phyloP scores from a whole-genome alignment of 306 rosid species.

The Dalbergia oliveri region DNA sequence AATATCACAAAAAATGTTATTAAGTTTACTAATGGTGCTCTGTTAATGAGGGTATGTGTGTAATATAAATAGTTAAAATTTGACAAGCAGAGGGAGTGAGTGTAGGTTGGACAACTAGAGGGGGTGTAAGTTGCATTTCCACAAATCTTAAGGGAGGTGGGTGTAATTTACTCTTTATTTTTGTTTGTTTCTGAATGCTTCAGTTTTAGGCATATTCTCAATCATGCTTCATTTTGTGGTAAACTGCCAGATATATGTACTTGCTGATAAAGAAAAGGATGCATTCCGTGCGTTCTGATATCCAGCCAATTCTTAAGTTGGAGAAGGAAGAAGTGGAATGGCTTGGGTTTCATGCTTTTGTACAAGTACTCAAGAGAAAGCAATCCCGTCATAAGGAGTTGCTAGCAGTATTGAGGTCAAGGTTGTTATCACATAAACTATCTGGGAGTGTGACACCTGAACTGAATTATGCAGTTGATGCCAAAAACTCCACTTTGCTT shows the following conservation, averaged over 20 bases:
- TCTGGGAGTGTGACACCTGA: slow-evolving; percentile 55
- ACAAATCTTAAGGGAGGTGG: too few species aligned
- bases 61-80: too few species aligned
- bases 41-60: too few species aligned
- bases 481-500: slow-evolving; percentile 70
- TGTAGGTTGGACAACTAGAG: too few species aligned
- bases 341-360: slow-evolving; percentile 83
- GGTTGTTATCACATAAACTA: slow-evolving; percentile 53
- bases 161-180: too few species aligned
- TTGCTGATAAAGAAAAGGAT: slow-evolving; percentile 72
- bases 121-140: too few species aligned
- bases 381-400: slow-evolving; percentile 69
- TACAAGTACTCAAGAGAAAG: slow-evolving; percentile 75
- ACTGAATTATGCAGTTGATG: slow-evolving; percentile 66
- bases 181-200: slow-evolving; percentile 16
- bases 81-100: too few species aligned
- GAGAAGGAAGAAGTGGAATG: slow-evolving; percentile 77
- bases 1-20: too few species aligned
- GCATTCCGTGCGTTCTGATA: slow-evolving; percentile 51
- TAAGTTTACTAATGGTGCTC: too few species aligned
- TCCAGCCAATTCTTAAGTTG: slow-evolving; percentile 63
- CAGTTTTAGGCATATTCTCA: slow-evolving; percentile 1
- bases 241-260: slow-evolving; percentile 69
- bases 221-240: slow-evolving; percentile 36
- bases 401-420: slow-evolving; percentile 60